These are phyloP conservation scores for Leccinum variicolor DNA, from an alignment of 768 basidiomycete genomes.

Conservation along the genomic window DNA sequence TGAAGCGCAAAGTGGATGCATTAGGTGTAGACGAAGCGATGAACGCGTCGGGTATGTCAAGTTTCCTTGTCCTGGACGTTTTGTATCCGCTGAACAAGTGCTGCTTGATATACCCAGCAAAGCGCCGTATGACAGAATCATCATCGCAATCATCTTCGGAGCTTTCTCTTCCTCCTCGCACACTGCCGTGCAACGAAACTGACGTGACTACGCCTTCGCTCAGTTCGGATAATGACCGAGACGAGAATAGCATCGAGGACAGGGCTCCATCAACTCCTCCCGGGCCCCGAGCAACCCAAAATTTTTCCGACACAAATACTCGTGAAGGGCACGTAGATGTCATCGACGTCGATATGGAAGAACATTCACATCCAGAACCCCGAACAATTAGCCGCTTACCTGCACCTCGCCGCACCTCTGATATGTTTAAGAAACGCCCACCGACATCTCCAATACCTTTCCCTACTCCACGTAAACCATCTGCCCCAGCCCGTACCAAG, in stretches of 20 bases:
- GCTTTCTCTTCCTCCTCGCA: conserved; percentile 15
- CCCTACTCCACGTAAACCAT: conserved; percentile 49
- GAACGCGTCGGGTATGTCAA: conserved; percentile 34
- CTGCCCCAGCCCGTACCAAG: conserved; percentile 53
- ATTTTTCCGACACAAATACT: neutral
- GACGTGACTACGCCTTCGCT: conserved; percentile 63
- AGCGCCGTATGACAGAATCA: conserved; percentile 35
- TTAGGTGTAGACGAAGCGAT: conserved; percentile 24
- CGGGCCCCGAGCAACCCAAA: conserved; percentile 23
- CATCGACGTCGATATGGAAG: conserved; percentile 38
- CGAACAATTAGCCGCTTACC: conserved; percentile 7
- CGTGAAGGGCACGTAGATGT: conserved; percentile 23
- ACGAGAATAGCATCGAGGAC: conserved; percentile 49
- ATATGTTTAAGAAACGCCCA: conserved; percentile 55
- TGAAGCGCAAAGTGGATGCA: conserved; percentile 33
- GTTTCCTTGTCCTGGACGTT: neutral
- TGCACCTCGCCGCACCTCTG: conserved; percentile 19
- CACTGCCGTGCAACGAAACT: conserved; percentile 35
- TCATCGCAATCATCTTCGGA: conserved; percentile 28
- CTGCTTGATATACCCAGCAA: conserved; percentile 27
- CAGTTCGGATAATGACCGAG: conserved; percentile 67
- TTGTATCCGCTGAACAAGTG: conserved; percentile 1
- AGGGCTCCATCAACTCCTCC: conserved; percentile 50
- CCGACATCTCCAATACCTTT: conserved; percentile 64
- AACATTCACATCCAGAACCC: conserved; percentile 12